These are phyloP conservation scores for Ceratocystis harringtonii DNA, from an alignment of 2,329 filamentous ascomycete species.

Conservation along the genomic window DNA sequence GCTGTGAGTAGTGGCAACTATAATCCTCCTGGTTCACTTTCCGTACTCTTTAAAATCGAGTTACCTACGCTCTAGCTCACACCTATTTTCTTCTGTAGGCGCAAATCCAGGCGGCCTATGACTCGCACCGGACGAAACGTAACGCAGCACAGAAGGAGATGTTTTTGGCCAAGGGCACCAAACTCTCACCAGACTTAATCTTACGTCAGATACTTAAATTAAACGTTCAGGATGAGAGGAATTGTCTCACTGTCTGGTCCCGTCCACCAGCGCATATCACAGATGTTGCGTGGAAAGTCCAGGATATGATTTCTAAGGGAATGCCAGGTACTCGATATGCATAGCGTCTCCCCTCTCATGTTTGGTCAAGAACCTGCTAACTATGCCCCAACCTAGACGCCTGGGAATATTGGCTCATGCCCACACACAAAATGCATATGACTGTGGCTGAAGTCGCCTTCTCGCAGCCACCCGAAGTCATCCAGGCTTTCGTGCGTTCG, in stretches of 20 bases:
- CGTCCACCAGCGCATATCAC: conserved; percentile 61
- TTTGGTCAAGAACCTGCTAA: background rate
- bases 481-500: conserved; percentile 43
- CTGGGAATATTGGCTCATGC: conserved; percentile 75
- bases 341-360: no score
- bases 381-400: background rate
- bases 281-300: conserved; percentile 51
- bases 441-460: conserved; percentile 77
- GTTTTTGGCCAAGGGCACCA: conserved; percentile 48
- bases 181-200: conserved; percentile 46
- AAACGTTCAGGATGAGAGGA: conserved; percentile 56
- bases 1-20: conserved; percentile 35
- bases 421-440: conserved; percentile 61
- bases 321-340: conserved; percentile 43
- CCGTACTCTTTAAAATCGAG: background rate
- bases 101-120: conserved; percentile 58
- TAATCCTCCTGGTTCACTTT: background rate
- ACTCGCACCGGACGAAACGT: conserved; percentile 55
- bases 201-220: conserved; percentile 20
- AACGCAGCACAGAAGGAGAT: conserved; percentile 62
- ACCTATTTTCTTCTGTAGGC: conserved; percentile 24
- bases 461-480: conserved; percentile 54
- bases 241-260: conserved; percentile 82
- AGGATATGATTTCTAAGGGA: conserved; percentile 46
- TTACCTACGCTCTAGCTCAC: background rate